Evolutionary conservation across 257 asterid genomes (phyloP).

Genomic region (Thymus mandschuricus): DNA sequence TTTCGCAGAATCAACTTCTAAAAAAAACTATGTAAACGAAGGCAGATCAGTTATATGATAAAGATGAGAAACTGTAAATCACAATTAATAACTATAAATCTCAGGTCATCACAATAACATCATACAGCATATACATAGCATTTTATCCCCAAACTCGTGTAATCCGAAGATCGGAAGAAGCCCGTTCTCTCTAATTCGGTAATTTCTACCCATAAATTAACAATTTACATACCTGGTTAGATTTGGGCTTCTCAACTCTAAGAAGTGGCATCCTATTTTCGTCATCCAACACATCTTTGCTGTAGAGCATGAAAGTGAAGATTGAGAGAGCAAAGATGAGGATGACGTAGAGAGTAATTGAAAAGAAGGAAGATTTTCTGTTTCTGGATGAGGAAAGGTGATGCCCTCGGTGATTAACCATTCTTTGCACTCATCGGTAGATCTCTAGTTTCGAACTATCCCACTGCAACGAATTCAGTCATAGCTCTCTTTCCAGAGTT

Average conservation of each 20-base stretch:
- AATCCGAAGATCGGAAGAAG: not conserved
- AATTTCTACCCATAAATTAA: not conserved
- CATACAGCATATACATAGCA: constrained; percentile 3
- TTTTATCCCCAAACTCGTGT: not conserved
- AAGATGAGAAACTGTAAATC: constrained; percentile 10
- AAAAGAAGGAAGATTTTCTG: constrained; percentile 50
- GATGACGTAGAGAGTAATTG: constrained; percentile 54
- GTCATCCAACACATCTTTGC: constrained; percentile 62
- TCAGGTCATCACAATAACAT: not conserved
- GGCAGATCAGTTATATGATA: constrained; percentile 4
- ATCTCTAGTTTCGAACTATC: constrained; percentile 23
- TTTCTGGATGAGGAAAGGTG: constrained; percentile 39
- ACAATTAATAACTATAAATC: constrained; percentile 2
- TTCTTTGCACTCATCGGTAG: constrained; percentile 32
- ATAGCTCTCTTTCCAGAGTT: not conserved
- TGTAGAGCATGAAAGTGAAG: constrained; percentile 59
- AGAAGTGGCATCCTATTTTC: constrained; percentile 44
- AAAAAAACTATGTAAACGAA: not conserved
- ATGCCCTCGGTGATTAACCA: constrained; percentile 51
- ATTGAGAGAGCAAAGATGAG: constrained; percentile 64
- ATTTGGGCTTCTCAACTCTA: constrained; percentile 36
- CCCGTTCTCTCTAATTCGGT: not conserved
- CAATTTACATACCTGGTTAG: constrained; percentile 41
- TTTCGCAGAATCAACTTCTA: not conserved
- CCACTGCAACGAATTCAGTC: not conserved